Base-by-base conservation (phyloP, 345 rosid genomes). In the Boechera stricta region DNA sequence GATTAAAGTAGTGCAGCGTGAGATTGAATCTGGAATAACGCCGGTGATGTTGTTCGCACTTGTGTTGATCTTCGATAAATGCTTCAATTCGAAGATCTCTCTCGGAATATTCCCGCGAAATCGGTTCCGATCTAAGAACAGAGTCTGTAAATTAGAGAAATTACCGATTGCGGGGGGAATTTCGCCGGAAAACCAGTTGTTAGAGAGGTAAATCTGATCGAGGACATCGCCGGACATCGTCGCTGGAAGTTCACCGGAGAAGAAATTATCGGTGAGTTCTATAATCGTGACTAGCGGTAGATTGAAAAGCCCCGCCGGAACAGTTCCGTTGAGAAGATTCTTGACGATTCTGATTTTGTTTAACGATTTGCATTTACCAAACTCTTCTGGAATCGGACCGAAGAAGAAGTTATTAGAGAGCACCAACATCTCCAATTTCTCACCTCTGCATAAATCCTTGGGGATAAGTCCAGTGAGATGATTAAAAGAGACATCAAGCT, bases 401-500 rank as follows among this genome's bases (percentile, higher is more conserved):
- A 83, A 63, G 74, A 94, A 89, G 82, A 85, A 89, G 68, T 94
- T 94, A 1, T 88, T 67, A 81, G 86, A 87, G 49, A 94, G 82
- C 6, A 94, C 72, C 79, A 94, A 74, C n/a, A 31, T 42, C 74
- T 79, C 24, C 67, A 94, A 61, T 18, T 38, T 83, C 74, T 80
- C 91, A 7, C 97, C 97, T 44, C 57, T 83, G 79, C 98, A 94
- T 28, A 94, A 82, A 56, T 89, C 85, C 35, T 13, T 70, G 7
- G 98, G 97, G 67, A 94, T 84, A 15, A 58, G 48, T 12, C 98
- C 98, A 0, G 97, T 94, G 18, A 94, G 76, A 62, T 88, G 93
- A 74, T 94, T 94, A 0, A 35, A 4, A 10, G 97, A 70, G 5
- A 89, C 97, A 45, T 94, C 98, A 6, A 94, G 81, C 54, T n/a